A percentile compares a stretch with the other conserved stretches of the same genome.
phyloP scores from a whole-genome alignment of 495 filamentous ascomycete species.

The Penicillium lividum region DNA sequence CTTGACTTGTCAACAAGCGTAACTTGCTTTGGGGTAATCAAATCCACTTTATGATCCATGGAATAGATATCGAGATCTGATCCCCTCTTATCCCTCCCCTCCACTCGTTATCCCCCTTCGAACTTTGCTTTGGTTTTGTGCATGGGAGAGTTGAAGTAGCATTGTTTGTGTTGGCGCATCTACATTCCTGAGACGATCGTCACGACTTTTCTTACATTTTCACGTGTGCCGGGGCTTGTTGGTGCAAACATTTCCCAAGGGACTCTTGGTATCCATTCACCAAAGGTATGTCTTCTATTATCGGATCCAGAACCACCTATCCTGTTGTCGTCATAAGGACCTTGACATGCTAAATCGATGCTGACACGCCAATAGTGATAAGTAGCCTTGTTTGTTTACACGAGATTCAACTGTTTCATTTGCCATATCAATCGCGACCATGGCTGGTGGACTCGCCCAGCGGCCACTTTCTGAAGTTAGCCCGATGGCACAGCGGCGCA shows the following conservation, averaged over 20 bases:
- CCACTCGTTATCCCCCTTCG: conserved; percentile 31
- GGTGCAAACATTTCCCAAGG: conserved; percentile 22
- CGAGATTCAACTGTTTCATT: background rate
- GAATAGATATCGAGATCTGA: conserved; percentile 32
- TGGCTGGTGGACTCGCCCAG: conserved; percentile 43
- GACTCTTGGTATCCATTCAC: conserved; percentile 18
- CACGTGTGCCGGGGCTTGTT: conserved; percentile 21
- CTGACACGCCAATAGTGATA: conserved; percentile 13
- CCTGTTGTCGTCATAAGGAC: background rate
- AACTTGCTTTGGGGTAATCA: conserved; percentile 28
- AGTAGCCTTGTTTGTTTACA: background rate
- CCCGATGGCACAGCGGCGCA: conserved; percentile 58
- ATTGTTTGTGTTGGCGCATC: conserved; percentile 26
- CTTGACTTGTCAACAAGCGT: conserved; percentile 33
- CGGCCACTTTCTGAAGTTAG: conserved; percentile 57
- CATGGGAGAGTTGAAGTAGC: conserved; percentile 4
- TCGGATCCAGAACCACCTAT: background rate
- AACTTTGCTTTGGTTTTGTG: conserved; percentile 11
- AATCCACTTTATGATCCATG: conserved; percentile 33
- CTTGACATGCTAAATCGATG: conserved; percentile 6
- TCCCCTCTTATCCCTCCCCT: conserved; percentile 29
- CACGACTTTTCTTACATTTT: conserved; percentile 26
- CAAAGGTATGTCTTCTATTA: conserved; percentile 26
- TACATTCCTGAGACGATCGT: conserved; percentile 37
- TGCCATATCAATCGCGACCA: conserved; percentile 28